Percentiles rank a stretch among this genome's conserved stretches.
These are phyloP conservation scores for Penicillium polonicum DNA, from an alignment of 2,329 filamentous ascomycete species.

Conservation along the genomic window DNA sequence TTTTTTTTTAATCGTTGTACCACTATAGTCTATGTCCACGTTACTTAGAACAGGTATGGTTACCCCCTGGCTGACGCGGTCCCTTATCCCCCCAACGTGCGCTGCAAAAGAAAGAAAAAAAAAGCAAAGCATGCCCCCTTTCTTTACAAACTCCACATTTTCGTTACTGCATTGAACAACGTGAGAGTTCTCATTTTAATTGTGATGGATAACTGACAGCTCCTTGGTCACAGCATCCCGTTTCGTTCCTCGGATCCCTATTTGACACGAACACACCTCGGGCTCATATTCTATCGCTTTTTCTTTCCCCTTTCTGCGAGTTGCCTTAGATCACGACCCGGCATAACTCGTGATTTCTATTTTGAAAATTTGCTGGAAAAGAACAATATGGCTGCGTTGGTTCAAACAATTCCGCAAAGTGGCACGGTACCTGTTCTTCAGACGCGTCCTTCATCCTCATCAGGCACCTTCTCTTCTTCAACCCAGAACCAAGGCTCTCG, in stretches of 20 bases:
- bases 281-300: slow-evolving; percentile 1
- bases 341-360: slow-evolving; percentile 18
- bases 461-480: slow-evolving; percentile 53
- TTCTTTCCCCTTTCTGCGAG: slow-evolving; percentile 7
- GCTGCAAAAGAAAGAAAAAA: slow-evolving; percentile 11
- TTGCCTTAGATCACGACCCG: slow-evolving; percentile 20
- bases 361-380: slow-evolving; percentile 21
- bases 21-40: slow-evolving; percentile 33
- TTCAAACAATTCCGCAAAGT: slow-evolving; percentile 75
- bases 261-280: slow-evolving; percentile 16
- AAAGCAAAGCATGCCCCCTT: slow-evolving; percentile 6
- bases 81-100: slow-evolving; percentile 13
- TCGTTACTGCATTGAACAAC: not conserved
- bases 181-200: slow-evolving; percentile 7
- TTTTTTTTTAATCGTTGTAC: slow-evolving; percentile 33
- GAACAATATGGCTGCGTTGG: slow-evolving; percentile 76
- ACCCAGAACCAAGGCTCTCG: slow-evolving; percentile 37
- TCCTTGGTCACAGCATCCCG: slow-evolving; percentile 19
- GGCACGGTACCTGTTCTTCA: slow-evolving; percentile 74
- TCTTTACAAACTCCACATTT: slow-evolving; percentile 5
- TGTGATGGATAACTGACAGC: slow-evolving; percentile 25
- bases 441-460: slow-evolving; percentile 65
- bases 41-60: slow-evolving; percentile 35
- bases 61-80: slow-evolving; percentile 24
- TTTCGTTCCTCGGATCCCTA: slow-evolving; percentile 20